Base-by-base conservation (phyloP, 352 stramenopile genomes). In the Globisporangium spinosum region DNA sequence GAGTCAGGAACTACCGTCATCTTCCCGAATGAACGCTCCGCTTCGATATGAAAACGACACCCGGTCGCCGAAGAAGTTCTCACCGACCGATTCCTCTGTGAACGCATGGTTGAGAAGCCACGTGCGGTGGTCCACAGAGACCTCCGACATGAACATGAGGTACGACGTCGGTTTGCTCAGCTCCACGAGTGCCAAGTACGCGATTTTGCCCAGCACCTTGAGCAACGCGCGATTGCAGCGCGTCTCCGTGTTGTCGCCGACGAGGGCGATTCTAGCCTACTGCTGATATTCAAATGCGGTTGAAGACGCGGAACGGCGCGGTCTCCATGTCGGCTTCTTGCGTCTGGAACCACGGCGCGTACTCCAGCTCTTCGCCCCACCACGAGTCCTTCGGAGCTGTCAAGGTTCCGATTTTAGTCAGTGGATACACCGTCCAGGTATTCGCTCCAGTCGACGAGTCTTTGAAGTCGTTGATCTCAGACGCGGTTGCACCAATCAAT, bases 81-180 rank as follows among this genome's bases (percentile, higher is more conserved):
- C 77, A 2, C 57, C 64, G 8, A 72, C 43, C 8, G 83, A 65
- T 47, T 78, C 76, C 17, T 85, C 67, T 0, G 20, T 70, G 40
- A 74, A 78, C 2, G 68, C 59, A 32, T 73, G 62, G 38, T 70
- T 75, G 17, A 85, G 62, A 1, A 85, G 64, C 71, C 71, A 85
- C 2, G 62, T 69, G 51, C 70, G 74, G 57, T 78, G 71, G 3
- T 76, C 73, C 13, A 65, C 68, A 0, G 72, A 57, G 4, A 77
- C 58, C 13, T 83, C 77, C 9, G 64, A 71, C 76, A 82, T 81
- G 38, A 80, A 85, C 77, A 85, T 83, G 40, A 85, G 65, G 40
- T 80, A 85, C 23, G 71, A 77, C 22, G 74, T 62, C 8, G 77
- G 76, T 22, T 73, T 77, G 53, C 70, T 81, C 0, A 71, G n/a